Percentiles rank a stretch among this genome's conserved stretches.
These are phyloP conservation scores for Diophrys appendiculata DNA, from an alignment of 73 alveolate species.

Conservation along the genomic window DNA sequence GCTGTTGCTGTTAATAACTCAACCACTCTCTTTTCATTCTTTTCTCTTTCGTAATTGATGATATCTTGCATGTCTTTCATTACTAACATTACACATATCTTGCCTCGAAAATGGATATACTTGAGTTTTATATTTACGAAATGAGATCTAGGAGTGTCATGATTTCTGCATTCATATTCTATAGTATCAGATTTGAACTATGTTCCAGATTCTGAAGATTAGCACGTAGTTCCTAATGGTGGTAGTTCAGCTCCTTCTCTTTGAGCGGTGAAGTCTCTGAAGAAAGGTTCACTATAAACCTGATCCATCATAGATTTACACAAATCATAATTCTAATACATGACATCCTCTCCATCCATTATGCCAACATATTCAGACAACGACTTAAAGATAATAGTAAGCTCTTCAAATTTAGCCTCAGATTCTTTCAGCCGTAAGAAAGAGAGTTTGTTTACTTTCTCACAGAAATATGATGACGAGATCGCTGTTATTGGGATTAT, in stretches of 20 bases:
- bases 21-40: no score
- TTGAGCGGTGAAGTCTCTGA: no score
- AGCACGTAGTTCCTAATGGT: no score
- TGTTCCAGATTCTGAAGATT: no score
- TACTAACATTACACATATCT: background rate
- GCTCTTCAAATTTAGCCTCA: background rate
- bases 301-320: no score
- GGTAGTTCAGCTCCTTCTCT: no score
- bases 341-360: background rate
- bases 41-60: background rate
- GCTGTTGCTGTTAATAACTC: no score
- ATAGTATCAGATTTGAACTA: no score
- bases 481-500: no score
- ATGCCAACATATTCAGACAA: background rate
- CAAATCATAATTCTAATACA: background rate
- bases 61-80: background rate
- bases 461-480: background rate
- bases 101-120: background rate
- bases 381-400: background rate
- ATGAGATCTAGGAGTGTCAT: background rate
- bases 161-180: background rate
- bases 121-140: background rate
- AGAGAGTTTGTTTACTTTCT: background rate
- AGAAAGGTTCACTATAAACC: no score
- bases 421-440: background rate